Base-by-base conservation (phyloP, 2,329 filamentous ascomycete genomes). In the Neurospora sp. region DNA sequence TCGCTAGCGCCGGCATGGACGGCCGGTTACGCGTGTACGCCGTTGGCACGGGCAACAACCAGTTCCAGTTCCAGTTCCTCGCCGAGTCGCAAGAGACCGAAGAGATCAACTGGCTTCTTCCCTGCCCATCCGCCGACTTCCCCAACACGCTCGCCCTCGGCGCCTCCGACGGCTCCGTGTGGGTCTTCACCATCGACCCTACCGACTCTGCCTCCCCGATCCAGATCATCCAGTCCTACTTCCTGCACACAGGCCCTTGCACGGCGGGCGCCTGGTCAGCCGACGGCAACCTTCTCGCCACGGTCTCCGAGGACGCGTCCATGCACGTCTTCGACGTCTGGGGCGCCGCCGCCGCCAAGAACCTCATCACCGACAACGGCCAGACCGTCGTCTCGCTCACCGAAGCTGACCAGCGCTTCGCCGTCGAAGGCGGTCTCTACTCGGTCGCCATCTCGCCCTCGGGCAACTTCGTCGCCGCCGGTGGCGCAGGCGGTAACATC, bases 321-420 rank as follows among this genome's bases (percentile, higher is more conserved):
- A 85, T 99, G 71, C 95, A 94, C 79, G 94, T 97, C 33, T 97
- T 93, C 88, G 96, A 98, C 77, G 91, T 94, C 15, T 97, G 93
- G 81, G 92, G 93, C 67, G 87, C 89, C 28, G 92, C 92, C 1
- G 90, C 90, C 3, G 90, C 83, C 62, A 81, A 82, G 74, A 82
- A 81, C 39, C 77, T 87, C 9, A 79, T 81, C 67, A 81, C 81
- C 69, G 82, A 85, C 74, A 87, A 86, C 75, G 85, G 86, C 62
- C 83, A 84, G 80, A 86, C 92, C 0, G 89, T 94, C 13, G 88
- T 98, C 7, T 89, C 89, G 0, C 84, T 97, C 66, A 97, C 92
- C 1, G 86, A 86, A 0, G 85, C 88, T 15, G 96, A 99, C 81
- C 92, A 97, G 82, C 90, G 96, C 66, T 99, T 99, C 82, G 89